Conservation (phyloP, 805 yeast species). For the Saccharomycopsis fibuligera region DNA sequence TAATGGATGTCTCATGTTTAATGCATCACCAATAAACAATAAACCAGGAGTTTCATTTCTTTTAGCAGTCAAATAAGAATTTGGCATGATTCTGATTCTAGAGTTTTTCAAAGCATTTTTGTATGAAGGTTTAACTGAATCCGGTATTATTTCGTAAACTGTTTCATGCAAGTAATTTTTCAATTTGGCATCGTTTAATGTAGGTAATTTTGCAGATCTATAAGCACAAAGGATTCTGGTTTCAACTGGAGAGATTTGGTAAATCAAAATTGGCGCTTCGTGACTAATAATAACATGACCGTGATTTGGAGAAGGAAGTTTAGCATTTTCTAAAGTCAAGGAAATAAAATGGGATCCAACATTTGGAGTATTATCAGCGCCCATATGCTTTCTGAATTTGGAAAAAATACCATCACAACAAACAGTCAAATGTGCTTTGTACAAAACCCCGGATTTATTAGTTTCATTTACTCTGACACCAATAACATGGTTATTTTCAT, state of each 20-base stretch:
- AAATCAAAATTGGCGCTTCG: conserved; percentile 83
- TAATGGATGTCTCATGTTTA: conserved; percentile 96
- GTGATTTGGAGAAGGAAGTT: conserved; percentile 63
- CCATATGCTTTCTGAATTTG: conserved; percentile 73
- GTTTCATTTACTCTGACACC: conserved; percentile 66
- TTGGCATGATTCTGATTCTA: conserved; percentile 83
- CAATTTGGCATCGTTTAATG: conserved; percentile 48
- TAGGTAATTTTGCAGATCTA: conserved; percentile 67
- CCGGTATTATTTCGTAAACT: conserved; percentile 69
- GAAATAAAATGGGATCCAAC: conserved; percentile 87
- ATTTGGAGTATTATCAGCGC: conserved; percentile 53
- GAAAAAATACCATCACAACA: conserved; percentile 94
- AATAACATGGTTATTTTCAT: conserved; percentile 44
- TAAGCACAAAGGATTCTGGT: conserved; percentile 89
- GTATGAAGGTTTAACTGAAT: conserved; percentile 59
- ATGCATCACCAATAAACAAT: conserved; percentile 83
- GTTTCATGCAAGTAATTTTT: conserved; percentile 50
- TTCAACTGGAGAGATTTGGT: conserved; percentile 77
- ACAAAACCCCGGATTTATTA: conserved; percentile 36
- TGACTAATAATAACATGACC: conserved; percentile 89
- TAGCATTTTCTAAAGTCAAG: conserved; percentile 64
- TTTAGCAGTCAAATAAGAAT: conserved; percentile 79
- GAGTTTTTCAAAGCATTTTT: conserved; percentile 49
- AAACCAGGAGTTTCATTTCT: conserved; percentile 68
- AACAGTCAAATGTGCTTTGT: conserved; percentile 59